These are phyloP conservation scores for Aspergillus fructus DNA, from an alignment of 2,329 filamentous ascomycete genomes.

Conservation along the genomic window DNA sequence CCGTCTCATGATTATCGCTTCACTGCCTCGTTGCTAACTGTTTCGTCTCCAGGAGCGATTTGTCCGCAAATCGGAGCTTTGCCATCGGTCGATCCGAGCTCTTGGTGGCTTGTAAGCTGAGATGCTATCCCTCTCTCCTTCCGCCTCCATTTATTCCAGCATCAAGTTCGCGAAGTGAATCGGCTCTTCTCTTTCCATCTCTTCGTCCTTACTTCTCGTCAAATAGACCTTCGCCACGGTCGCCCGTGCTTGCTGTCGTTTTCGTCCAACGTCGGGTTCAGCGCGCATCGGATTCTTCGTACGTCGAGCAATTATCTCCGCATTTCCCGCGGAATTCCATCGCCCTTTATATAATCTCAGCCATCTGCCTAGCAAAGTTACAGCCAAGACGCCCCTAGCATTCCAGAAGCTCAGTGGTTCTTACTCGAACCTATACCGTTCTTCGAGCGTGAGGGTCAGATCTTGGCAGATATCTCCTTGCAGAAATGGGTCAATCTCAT, in stretches of 20 bases:
- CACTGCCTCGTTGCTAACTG: conserved; percentile 17
- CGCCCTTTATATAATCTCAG: conserved; percentile 20
- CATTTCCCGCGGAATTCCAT: conserved; percentile 4
- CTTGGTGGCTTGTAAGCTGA: conserved; percentile 17
- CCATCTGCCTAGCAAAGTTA: conserved; percentile 12
- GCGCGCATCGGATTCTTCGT: not conserved
- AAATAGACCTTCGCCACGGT: not conserved
- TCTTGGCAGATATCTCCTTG: conserved; percentile 36
- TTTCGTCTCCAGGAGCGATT: conserved; percentile 16
- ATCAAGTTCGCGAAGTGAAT: conserved; percentile 10
- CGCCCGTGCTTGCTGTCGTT: not conserved
- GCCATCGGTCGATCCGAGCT: conserved; percentile 22
- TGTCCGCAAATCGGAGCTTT: conserved; percentile 26
- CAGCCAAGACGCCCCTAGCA: conserved; percentile 28
- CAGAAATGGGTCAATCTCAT: conserved; percentile 52
- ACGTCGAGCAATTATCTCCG: not conserved
- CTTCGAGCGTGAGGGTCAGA: conserved; percentile 23
- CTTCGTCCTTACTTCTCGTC: not conserved
- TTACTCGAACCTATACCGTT: conserved; percentile 22
- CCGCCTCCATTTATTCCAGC: conserved; percentile 15
- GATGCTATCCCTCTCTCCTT: conserved; percentile 13
- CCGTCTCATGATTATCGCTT: not conserved
- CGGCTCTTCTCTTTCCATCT: not conserved
- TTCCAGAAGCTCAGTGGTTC: conserved; percentile 27
- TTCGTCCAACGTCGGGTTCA: not conserved